These are phyloP conservation scores for Suillus weaverae DNA, from an alignment of 768 basidiomycete species.

Conservation along the genomic window DNA sequence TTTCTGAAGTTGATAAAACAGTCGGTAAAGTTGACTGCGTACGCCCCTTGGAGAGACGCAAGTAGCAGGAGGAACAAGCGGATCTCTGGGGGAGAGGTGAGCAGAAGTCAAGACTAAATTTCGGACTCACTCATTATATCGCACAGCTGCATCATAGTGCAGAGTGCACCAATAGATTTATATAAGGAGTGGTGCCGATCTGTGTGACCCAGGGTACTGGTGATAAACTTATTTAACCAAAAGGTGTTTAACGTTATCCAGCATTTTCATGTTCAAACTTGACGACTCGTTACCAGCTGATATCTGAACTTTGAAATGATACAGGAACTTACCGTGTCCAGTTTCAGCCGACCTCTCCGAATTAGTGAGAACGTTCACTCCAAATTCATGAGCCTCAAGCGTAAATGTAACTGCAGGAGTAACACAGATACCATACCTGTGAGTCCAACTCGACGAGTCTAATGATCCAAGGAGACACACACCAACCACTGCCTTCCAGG, in stretches of 20 bases:
- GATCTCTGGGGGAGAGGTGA: background rate
- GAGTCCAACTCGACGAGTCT: background rate
- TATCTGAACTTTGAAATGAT: background rate
- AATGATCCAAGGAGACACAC: background rate
- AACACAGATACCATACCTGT: background rate
- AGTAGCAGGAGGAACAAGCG: background rate
- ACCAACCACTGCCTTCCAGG: background rate
- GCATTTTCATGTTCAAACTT: background rate
- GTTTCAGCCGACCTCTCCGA: background rate
- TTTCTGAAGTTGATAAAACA: slow-evolving; percentile 14
- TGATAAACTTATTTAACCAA: background rate
- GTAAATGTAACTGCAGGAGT: background rate
- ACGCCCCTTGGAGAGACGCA: background rate
- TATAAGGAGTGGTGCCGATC: background rate
- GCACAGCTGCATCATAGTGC: background rate
- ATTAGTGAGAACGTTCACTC: background rate
- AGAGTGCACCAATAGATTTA: background rate
- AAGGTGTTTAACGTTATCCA: background rate
- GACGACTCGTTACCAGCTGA: background rate
- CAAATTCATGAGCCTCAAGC: background rate
- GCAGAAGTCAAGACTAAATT: background rate
- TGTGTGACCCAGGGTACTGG: background rate
- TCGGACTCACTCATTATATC: background rate
- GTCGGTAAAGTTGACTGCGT: slow-evolving; percentile 10
- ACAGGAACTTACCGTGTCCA: background rate